Conservation (phyloP, 1,284 basidiomycete species). For the Malassezia restricta region DNA sequence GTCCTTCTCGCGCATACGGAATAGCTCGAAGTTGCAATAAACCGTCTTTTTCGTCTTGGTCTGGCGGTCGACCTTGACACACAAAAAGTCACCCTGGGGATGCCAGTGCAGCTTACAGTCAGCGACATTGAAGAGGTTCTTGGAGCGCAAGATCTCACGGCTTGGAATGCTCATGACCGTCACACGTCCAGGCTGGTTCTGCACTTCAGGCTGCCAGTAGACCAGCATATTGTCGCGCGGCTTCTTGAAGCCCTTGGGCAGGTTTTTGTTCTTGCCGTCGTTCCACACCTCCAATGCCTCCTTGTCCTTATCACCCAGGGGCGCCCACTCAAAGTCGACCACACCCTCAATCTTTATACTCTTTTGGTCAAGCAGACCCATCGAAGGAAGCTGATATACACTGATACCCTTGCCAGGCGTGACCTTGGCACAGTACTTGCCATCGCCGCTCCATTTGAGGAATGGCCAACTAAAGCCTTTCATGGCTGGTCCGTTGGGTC, state of each 20-base stretch:
- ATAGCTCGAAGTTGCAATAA: conserved; percentile 96
- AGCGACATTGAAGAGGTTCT: conserved; percentile 96
- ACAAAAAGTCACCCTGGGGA: conserved; percentile 95
- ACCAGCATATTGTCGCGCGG: conserved; percentile 78
- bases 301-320: conserved; percentile 67
- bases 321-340: conserved; percentile 98
- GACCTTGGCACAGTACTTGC: conserved; percentile 81
- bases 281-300: conserved; percentile 32
- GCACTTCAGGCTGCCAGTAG: conserved; percentile 93
- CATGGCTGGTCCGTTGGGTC: conserved; percentile 46
- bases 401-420: conserved; percentile 85
- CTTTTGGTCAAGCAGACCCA: conserved; percentile 93
- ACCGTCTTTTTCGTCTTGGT: conserved; percentile 99
- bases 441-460: conserved; percentile 95
- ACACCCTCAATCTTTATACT: conserved; percentile 96
- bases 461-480: conserved; percentile 75
- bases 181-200: conserved; percentile 91
- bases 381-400: conserved; percentile 84
- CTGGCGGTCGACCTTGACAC: conserved; percentile 97
- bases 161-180: conserved; percentile 80
- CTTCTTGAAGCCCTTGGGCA: conserved; percentile 47
- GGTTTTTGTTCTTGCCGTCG: conserved; percentile 14
- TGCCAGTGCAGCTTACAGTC: conserved; percentile 99
- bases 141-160: conserved; percentile 72
- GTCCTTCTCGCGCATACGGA: conserved; percentile 93